These are phyloP conservation scores for Thielaviopsis euricoi DNA, from an alignment of 2,329 filamentous ascomycete genomes.

Conservation along the genomic window DNA sequence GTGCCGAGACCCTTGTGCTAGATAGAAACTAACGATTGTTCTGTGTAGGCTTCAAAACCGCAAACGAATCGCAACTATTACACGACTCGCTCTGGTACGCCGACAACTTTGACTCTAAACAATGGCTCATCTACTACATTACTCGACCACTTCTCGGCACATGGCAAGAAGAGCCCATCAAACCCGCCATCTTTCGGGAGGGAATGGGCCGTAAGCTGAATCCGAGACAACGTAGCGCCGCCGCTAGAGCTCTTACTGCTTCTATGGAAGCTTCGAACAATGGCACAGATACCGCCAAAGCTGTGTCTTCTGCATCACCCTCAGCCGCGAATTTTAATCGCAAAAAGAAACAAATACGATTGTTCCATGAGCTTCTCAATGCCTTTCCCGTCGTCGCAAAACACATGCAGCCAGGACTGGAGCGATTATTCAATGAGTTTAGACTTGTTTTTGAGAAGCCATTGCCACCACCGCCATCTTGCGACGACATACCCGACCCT, in stretches of 20 bases:
- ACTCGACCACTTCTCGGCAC: conserved; percentile 72
- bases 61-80: conserved; percentile 78
- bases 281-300: conserved; percentile 16
- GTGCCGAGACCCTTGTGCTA: too few relatives aligned
- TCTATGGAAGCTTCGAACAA: conserved; percentile 15
- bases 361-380: conserved; percentile 75
- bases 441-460: conserved; percentile 71
- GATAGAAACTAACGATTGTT: not conserved
- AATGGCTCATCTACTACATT: conserved; percentile 96
- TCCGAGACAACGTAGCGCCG: conserved; percentile 14
- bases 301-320: not conserved
- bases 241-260: not conserved
- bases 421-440: conserved; percentile 82
- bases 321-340: conserved; percentile 27
- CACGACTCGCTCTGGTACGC: conserved; percentile 77
- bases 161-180: conserved; percentile 60
- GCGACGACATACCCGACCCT: conserved; percentile 29
- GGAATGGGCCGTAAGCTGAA: conserved; percentile 22
- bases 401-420: conserved; percentile 87
- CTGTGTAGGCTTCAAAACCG: conserved; percentile 65
- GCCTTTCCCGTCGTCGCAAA: conserved; percentile 90
- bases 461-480: conserved; percentile 38
- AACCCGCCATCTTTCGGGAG: conserved; percentile 43
- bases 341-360: conserved; percentile 79
- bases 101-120: conserved; percentile 72